Evolutionary conservation across 148 eudicot species (phyloP), one percentile per base, ranked within the genome.

Genomic region (Arbutus unedo): DNA sequence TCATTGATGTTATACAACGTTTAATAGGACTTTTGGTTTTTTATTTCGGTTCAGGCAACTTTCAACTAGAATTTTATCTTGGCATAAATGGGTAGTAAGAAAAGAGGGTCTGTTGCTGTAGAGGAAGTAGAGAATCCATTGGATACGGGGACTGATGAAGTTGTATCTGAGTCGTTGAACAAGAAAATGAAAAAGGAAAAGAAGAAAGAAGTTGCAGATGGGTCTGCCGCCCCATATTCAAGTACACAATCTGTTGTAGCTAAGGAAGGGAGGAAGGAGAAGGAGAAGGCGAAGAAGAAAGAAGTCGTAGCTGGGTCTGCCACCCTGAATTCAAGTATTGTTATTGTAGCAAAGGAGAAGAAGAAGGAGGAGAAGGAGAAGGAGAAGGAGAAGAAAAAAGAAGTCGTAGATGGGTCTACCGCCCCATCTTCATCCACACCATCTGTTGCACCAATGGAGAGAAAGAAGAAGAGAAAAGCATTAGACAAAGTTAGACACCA

Each of bases 181-280:
- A 91, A 91, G 93, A 91, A 85, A 80, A 74, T 66, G 71, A 66
- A 25, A 23, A 66, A 25, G 71, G 16, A 25, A 25, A 86, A 91
- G 84, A 83, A 85, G 67, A 86, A 78, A 18, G 77, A 82, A 25
- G 57, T 10, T 57, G 86, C 82, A 67, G 90, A 51, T n/a, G 85
- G 79, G 45, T 81, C 15, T 75, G 38, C 38, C 38, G 38, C 38
- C 38, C 38, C 38, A 31, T 31, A 31, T 31, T 31, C 38, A 31
- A 31, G 38, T 31, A 31, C 38, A 31, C 38, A 31, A 31, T 31
- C 38, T 31, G 82, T 72, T 54, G 89, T 85, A 56, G 90, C 94
- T 8, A 93, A 92, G 96, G 98, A 92, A 84, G 88, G 89, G 76
- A 88, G 60, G 81, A 94, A 92, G 90, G 88, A 89, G 48, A 89